Evolutionary conservation across 768 basidiomycete genomes (phyloP), one percentile per base, ranked within the genome.

Genomic region (Termitomyces sp.): DNA sequence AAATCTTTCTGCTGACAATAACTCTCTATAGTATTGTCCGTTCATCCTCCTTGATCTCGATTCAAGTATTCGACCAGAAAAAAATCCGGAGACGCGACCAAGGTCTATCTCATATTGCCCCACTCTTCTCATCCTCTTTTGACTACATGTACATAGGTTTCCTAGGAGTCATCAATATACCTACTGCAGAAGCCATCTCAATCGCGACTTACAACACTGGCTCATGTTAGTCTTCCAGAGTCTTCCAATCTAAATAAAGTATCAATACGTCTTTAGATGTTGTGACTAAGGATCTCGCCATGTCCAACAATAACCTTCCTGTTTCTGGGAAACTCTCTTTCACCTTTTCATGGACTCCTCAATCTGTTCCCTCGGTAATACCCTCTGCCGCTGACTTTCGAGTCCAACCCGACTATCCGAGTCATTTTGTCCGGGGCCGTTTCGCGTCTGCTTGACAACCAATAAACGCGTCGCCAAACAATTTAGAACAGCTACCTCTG

Each of bases 1-100:
- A 44, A 53, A 28, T 58, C 24, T 55, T 19, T 53, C 54, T 60
- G 37, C 54, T 48, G 35, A 51, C 35, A 51, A 45, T 41, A 8
- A 41, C 2, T 55, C 38, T 51, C n/a, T n/a, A n/a, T 60, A 90
- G 90, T 60, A 78, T 76, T 58, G 82, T 93, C 60, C 85, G 81
- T 43, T 84, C 82, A 58, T 83, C 84, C 28, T 93, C 91, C 35
- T 77, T 82, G 62, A 79, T 95, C 64, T 78, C 80, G 24, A 88
- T 95, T 45, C 91, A 95, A 72, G 82, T 96, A 56, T 93, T 94
- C 66, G 93, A 96, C 76, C 86, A 92, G 70, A 81, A 83, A 66
- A 92, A 90, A 70, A 93, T 90, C 73, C 92, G 81, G 73, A 85
- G 84, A 68, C 82, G 85, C 62, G 93, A 94, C 67, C 93, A 94